Percentiles rank a stretch among this genome's conserved stretches.
Conservation (phyloP, 1,284 basidiomycete species). For the Pisolithus thermaeus region DNA sequence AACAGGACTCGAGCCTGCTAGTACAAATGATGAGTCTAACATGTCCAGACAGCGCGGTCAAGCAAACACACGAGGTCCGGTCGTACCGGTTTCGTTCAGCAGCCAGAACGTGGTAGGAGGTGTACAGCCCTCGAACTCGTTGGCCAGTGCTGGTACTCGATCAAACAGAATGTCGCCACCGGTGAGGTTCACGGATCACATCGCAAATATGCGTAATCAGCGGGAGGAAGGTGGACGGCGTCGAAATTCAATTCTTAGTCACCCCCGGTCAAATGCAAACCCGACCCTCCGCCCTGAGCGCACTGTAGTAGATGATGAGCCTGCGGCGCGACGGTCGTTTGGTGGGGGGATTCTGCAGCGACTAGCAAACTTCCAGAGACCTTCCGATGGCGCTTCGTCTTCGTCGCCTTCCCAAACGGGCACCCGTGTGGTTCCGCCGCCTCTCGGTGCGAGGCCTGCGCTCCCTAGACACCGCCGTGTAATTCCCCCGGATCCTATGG, state of each 20-base stretch:
- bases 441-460: background rate
- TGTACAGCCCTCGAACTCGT: background rate
- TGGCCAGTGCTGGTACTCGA: background rate
- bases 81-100: background rate
- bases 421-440: background rate
- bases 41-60: background rate
- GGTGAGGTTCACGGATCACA: background rate
- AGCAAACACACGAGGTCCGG: background rate
- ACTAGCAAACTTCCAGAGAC: background rate
- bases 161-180: background rate
- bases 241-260: background rate
- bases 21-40: background rate
- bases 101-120: background rate
- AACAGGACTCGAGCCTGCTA: background rate
- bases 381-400: background rate
- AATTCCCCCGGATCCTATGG: background rate
- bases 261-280: background rate
- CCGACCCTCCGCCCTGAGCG: background rate
- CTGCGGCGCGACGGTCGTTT: background rate
- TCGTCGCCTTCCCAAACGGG: background rate
- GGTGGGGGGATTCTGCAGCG: background rate
- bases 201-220: background rate
- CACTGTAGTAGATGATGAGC: background rate
- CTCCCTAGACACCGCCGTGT: background rate
- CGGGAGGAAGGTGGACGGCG: background rate